Base-by-base conservation (phyloP, 768 basidiomycete genomes). In the Pleurotus ostreatus region DNA sequence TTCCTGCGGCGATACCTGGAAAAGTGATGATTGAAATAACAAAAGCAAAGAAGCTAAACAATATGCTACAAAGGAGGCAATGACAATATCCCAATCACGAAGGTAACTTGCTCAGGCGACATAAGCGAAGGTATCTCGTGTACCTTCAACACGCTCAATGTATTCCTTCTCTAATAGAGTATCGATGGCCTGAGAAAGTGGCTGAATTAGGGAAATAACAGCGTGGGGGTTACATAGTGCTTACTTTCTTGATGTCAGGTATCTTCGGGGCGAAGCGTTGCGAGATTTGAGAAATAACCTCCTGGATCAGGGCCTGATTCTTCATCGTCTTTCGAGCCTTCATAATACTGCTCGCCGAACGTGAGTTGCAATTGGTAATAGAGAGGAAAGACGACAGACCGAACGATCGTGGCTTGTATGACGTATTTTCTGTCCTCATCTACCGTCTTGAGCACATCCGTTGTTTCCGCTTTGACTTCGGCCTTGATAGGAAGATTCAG, bases 381-480 rank as follows among this genome's bases (percentile, higher is more conserved):
- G 23, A 47, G 38, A 46, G 49, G 16, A 38, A n/a, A 37, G 5
- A 16, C 25, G 5, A 70, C 76, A 49, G 60, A 80, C 80, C 93
- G 86, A 49, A 96, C 94, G 62, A 96, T 93, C 41, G 91, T 94
- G 8, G 94, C 92, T 68, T 98, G 95, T 55, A 97, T 94, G 57
- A 94, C 86, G 63, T 95, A 91, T 80, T 97, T 97, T 58, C 96
- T 85, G 66, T 98, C 97, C 72, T 98, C 95, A 61, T 97, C 96
- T 4, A 98, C 94, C 5, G 86, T 90, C 79, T 94, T 94, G 66
- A 97, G 74, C 7, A 97, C 93, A 62, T 97, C 93, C 0, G 80
- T 80, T 7, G 87, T 82, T 66, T 98, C 96, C 5, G 89, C 86
- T 78, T 94, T 96, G 59, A 91, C 86, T 70, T 98, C 97, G 1